Conservation (phyloP, 345 rosid genomes). For the Bruguiera parviflora region DNA sequence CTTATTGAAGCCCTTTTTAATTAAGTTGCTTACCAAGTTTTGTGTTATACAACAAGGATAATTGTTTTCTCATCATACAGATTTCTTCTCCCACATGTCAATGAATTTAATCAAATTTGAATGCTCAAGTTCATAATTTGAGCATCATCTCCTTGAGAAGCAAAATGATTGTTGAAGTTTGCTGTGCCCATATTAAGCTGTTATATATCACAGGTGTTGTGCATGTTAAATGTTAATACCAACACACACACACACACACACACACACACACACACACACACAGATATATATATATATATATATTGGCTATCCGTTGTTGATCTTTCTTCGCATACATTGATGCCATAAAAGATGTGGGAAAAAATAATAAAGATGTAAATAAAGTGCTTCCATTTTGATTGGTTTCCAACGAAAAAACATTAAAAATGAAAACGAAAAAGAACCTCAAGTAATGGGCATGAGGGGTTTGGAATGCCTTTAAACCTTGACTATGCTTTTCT, state of each 20-base stretch:
- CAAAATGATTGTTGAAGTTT: no score
- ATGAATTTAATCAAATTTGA: no score
- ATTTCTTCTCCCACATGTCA: no score
- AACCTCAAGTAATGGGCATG: slow-evolving; percentile 1
- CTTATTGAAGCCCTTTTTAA: no score
- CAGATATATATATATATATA: not conserved
- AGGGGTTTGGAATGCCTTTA: slow-evolving; percentile 32
- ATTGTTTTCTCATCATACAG: no score
- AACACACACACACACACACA: no score
- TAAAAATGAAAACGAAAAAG: not conserved
- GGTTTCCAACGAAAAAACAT: slow-evolving; percentile 9
- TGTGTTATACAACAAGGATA: no score
- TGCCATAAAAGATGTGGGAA: slow-evolving; percentile 16
- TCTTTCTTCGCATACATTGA: slow-evolving; percentile 11
- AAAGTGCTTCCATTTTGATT: slow-evolving; percentile 23
- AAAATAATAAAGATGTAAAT: slow-evolving; percentile 10
- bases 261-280: no score
- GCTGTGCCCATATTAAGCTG: no score
- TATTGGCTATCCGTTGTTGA: slow-evolving; percentile 10
- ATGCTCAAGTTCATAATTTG: no score
- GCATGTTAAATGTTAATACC: not conserved
- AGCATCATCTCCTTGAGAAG: no score
- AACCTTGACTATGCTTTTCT: slow-evolving; percentile 73
- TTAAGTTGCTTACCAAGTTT: no score
- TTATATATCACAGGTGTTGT: not conserved